Percentiles rank a stretch among this genome's conserved stretches.
phyloP scores from a whole-genome alignment of 306 rosid genomes.

The Alnus rubra region DNA sequence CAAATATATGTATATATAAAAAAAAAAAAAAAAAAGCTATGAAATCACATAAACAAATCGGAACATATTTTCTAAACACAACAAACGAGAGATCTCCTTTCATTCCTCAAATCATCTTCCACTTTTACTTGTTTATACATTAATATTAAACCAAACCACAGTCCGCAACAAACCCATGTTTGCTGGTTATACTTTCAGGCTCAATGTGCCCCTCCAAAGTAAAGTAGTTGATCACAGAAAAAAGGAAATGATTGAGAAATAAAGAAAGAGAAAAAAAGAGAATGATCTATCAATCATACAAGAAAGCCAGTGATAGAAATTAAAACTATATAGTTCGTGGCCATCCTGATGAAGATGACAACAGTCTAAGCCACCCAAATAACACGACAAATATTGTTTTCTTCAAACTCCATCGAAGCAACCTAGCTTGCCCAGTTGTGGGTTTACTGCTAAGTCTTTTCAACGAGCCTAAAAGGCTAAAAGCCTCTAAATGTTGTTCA shows the following conservation, averaged over 20 bases:
- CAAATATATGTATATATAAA: neutral
- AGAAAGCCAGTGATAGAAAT: slow-evolving; percentile 25
- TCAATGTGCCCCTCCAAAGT: slow-evolving; percentile 30
- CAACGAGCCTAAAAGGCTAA: neutral
- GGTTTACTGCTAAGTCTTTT: neutral
- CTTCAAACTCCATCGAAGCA: neutral
- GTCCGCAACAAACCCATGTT: neutral
- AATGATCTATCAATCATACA: slow-evolving; percentile 51
- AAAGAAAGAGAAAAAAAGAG: slow-evolving; percentile 21
- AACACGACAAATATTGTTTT: no score
- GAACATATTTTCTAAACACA: slow-evolving; percentile 53
- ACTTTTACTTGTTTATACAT: slow-evolving; percentile 54
- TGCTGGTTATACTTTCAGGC: slow-evolving; percentile 18
- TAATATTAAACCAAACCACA: slow-evolving; percentile 38
- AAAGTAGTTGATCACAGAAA: slow-evolving; percentile 27
- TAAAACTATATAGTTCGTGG: slow-evolving; percentile 21
- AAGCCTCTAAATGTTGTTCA: neutral
- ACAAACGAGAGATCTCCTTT: slow-evolving; percentile 57
- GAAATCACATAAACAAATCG: slow-evolving; percentile 27
- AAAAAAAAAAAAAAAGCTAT: slow-evolving; percentile 23
- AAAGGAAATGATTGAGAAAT: slow-evolving; percentile 25
- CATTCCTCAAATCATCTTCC: slow-evolving; percentile 65
- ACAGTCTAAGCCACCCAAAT: no score
- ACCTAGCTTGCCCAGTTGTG: neutral
- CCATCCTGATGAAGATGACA: neutral